Evolutionary conservation across 2,329 filamentous ascomycete genomes (phyloP).

Genomic region (Elsinoe batatas): DNA sequence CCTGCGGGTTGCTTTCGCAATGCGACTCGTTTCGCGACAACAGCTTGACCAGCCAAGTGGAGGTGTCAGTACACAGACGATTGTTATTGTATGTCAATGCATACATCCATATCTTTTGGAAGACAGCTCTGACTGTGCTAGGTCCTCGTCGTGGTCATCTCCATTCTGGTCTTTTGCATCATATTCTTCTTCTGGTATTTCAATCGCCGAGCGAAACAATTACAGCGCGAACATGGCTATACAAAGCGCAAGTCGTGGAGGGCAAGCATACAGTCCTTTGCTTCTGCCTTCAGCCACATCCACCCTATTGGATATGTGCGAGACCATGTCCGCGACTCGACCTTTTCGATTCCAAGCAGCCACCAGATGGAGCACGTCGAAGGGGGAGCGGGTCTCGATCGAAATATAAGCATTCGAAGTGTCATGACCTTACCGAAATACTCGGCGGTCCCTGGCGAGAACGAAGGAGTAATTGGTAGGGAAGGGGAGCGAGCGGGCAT

Average conservation of each 20-base stretch:
- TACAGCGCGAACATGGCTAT: constrained; percentile 7
- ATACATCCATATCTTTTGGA: not conserved
- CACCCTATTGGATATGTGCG: constrained; percentile 3
- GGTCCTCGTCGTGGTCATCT: constrained; percentile 15
- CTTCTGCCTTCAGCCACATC: not conserved
- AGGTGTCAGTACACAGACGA: constrained; percentile 8
- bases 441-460: constrained; percentile 58
- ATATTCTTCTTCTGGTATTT: constrained; percentile 14
- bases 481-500: constrained; percentile 89
- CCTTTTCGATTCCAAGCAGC: constrained; percentile 3
- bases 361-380: constrained; percentile 12
- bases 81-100: constrained; percentile 9
- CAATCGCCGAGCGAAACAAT: constrained; percentile 6
- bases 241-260: constrained; percentile 10
- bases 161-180: constrained; percentile 13
- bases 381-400: constrained; percentile 47
- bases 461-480: constrained; percentile 72
- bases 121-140: not conserved
- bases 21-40: constrained; percentile 10
- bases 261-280: constrained; percentile 7
- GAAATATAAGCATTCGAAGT: constrained; percentile 80
- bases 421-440: constrained; percentile 90
- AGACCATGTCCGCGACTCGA: constrained; percentile 11
- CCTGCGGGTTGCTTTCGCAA: constrained; percentile 8
- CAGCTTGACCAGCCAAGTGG: not conserved